phyloP scores from a whole-genome alignment of 2,329 filamentous ascomycete species.

The Phialophora expanda region DNA sequence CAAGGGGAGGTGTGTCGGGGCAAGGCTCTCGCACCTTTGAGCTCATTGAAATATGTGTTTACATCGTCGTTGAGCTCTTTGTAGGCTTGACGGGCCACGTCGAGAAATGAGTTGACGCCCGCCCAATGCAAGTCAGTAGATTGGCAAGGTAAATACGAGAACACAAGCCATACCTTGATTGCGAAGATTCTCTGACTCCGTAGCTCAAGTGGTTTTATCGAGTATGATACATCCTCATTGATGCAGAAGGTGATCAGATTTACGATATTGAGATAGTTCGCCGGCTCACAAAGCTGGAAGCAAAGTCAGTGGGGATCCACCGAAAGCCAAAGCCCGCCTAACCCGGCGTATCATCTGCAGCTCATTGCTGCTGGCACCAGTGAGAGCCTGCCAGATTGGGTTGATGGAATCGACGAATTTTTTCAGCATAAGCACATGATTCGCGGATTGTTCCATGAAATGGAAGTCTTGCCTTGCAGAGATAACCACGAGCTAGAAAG shows the following conservation, averaged over 20 bases:
- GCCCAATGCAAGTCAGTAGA: conserved; percentile 56
- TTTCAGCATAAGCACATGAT: conserved; percentile 85
- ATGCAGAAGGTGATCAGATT: conserved; percentile 71
- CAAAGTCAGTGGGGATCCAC: conserved; percentile 10
- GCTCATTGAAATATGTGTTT: conserved; percentile 68
- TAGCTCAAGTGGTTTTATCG: conserved; percentile 79
- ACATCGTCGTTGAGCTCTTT: conserved; percentile 85
- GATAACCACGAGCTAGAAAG: conserved; percentile 72
- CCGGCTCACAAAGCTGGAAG: conserved; percentile 65
- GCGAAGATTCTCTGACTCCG: conserved; percentile 91
- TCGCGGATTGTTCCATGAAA: conserved; percentile 79
- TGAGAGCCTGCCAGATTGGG: conserved; percentile 70
- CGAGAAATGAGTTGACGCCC: conserved; percentile 81
- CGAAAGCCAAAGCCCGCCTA: conserved; percentile 21
- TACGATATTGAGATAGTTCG: conserved; percentile 65
- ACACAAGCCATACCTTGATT: conserved; percentile 64
- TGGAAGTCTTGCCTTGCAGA: conserved; percentile 69
- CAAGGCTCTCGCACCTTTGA: conserved; percentile 61
- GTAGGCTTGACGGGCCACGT: conserved; percentile 86
- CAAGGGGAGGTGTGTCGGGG: background rate
- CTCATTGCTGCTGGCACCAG: conserved; percentile 66
- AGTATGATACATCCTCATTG: conserved; percentile 80
- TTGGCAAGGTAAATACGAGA: too few species aligned
- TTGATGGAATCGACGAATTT: conserved; percentile 73
- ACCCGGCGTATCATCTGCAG: conserved; percentile 70